These are phyloP conservation scores for Rhizoclosmatium globosum DNA, from an alignment of 192 early-diverging fungal species.

Conservation along the genomic window DNA sequence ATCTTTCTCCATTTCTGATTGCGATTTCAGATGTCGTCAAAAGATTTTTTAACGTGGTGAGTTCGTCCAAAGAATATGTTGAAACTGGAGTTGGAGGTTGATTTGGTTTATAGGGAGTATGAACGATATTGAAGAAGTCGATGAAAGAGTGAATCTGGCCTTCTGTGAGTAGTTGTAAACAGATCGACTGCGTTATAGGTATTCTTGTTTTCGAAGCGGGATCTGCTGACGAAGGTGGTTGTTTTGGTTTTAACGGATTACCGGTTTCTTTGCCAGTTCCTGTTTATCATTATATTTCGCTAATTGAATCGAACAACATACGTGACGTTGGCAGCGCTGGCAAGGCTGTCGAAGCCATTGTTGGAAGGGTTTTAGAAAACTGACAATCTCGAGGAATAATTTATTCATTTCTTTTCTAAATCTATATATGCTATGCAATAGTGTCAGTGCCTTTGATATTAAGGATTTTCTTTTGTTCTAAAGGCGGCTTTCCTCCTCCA, in stretches of 20 bases:
- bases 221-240: background rate
- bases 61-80: conserved; percentile 1
- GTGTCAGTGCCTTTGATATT: too few relatives aligned
- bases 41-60: conserved; percentile 45
- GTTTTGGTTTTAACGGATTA: conserved; percentile 1
- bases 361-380: background rate
- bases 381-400: background rate
- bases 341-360: conserved; percentile 1
- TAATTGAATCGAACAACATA: background rate
- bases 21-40: conserved; percentile 47
- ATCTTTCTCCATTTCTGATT: conserved; percentile 30
- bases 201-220: background rate
- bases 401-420: background rate
- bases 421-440: too few relatives aligned
- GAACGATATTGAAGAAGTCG: conserved; percentile 54
- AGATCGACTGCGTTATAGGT: conserved; percentile 43
- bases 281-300: background rate
- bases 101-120: background rate
- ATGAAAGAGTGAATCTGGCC: conserved; percentile 54
- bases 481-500: background rate
- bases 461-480: too few relatives aligned
- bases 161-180: conserved; percentile 50
- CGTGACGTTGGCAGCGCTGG: conserved; percentile 4
- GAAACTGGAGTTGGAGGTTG: background rate
- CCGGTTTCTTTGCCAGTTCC: background rate